Base-by-base conservation (phyloP, 192 early-diverging fungal genomes). In the Chytriomyces confervae region DNA sequence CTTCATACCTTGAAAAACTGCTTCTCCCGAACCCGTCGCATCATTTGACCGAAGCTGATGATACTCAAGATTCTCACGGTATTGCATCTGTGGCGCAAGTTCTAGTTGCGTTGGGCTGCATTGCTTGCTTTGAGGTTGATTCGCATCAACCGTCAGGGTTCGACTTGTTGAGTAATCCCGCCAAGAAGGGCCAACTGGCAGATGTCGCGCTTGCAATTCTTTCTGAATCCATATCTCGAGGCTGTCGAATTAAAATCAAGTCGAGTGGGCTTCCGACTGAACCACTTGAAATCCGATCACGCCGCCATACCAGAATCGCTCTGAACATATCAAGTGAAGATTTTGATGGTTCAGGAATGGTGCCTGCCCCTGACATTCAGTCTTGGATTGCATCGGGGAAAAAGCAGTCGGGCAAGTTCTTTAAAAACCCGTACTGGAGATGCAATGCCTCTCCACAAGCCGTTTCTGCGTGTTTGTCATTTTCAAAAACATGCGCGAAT, bases 171-270 rank as follows among this genome's bases (percentile, higher is more conserved):
- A 11, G 18, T 9, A 29, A 43, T 46, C 7, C 43, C 16, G 11
- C 16, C 8, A 48, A 68, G 11, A 44, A 68, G 45, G 11, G 16
- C 27, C 8, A 47, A 3, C 44, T 68, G 27, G 20, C 66, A 43
- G 46, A 48, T 46, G 66, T 46, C 5, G 66, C 66, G 11, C 47
- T 68, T 47, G 66, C 66, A 10, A 29, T 68, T 68, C 45, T 68
- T 10, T 29, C 24, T n/a, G 66, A 68, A 47, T 46, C 43, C 23
- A 46, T 68, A 46, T 68, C 66, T 46, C 66, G 66, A 2, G 66
- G 66, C 44, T 68, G 66, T 48, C 8, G 66, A 45, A 68, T 68
- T 44, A 68, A 47, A 23, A 68, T 68, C 66, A 68, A 68, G 45
- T 64, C 62, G 36, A 57, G 53, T 57, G 53, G 20, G 3, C 16